Conservation (phyloP, 139 green algal genomes). For the Chlorella sp. region DNA sequence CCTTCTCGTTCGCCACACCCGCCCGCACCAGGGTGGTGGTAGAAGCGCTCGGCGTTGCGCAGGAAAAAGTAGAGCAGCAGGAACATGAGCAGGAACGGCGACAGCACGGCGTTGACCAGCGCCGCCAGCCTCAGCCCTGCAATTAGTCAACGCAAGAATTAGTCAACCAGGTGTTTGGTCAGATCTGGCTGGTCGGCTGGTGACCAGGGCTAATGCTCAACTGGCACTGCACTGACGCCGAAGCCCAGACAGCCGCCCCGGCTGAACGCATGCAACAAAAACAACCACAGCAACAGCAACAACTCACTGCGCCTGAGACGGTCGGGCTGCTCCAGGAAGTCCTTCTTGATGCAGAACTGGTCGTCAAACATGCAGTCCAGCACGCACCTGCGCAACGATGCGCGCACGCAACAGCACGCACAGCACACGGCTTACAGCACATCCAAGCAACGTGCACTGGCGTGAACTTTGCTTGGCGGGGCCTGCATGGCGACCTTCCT, state of each 20-base stretch:
- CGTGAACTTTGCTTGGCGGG: no score
- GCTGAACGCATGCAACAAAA: no score
- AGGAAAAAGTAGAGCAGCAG: constrained; percentile 93
- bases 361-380: not conserved
- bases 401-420: no score
- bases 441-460: not conserved
- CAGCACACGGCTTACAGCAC: not conserved
- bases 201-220: not conserved
- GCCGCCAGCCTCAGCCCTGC: constrained; percentile 41
- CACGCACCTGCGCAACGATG: not conserved
- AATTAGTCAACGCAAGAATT: not conserved
- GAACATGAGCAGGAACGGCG: constrained; percentile 87
- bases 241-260: no score
- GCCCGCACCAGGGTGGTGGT: constrained; percentile 65
- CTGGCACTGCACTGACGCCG: not conserved
- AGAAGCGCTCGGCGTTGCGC: constrained; percentile 87
- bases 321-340: constrained; percentile 27
- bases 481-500: no score
- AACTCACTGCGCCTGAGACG: constrained; percentile 26
- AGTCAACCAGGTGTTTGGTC: not conserved
- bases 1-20: no score
- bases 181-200: not conserved
- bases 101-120: constrained; percentile 61
- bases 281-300: no score
- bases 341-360: not conserved